phyloP scores from a whole-genome alignment of 306 rosid genomes.

The Begonia masoniana region DNA sequence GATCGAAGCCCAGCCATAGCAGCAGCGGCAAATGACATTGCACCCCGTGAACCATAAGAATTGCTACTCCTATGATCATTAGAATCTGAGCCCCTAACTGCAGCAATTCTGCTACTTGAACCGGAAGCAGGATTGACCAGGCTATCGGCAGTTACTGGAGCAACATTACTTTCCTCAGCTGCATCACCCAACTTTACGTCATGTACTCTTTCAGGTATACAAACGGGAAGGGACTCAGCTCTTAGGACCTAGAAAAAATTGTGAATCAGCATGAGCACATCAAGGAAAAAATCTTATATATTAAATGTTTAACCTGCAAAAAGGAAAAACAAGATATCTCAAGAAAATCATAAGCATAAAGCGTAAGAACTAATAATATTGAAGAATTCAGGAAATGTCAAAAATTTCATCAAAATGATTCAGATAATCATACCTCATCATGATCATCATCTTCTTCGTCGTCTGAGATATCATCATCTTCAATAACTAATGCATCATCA shows the following conservation, averaged over 20 bases:
- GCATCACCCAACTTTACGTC: conserved; percentile 92
- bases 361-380: no score
- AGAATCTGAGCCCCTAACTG: conserved; percentile 53
- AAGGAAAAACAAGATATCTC: no score
- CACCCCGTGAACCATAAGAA: conserved; percentile 76
- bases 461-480: conserved; percentile 95
- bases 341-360: no score
- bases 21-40: conserved; percentile 98
- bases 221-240: conserved; percentile 86
- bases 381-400: not conserved
- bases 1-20: conserved; percentile 98
- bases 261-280: not conserved
- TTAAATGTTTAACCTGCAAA: no score
- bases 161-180: conserved; percentile 52
- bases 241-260: conserved; percentile 51
- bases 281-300: not conserved
- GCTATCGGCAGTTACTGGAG: conserved; percentile 53
- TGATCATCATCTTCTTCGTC: conserved; percentile 97
- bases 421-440: conserved; percentile 57
- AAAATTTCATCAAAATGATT: not conserved
- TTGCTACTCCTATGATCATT: conserved; percentile 59
- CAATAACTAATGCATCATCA: conserved; percentile 91
- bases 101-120: conserved; percentile 78
- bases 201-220: conserved; percentile 90
- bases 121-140: conserved; percentile 76